Percentiles rank a stretch among this genome's conserved stretches.
These are phyloP conservation scores for Cairneyella variabilis DNA, from an alignment of 495 filamentous ascomycete genomes.

Conservation along the genomic window DNA sequence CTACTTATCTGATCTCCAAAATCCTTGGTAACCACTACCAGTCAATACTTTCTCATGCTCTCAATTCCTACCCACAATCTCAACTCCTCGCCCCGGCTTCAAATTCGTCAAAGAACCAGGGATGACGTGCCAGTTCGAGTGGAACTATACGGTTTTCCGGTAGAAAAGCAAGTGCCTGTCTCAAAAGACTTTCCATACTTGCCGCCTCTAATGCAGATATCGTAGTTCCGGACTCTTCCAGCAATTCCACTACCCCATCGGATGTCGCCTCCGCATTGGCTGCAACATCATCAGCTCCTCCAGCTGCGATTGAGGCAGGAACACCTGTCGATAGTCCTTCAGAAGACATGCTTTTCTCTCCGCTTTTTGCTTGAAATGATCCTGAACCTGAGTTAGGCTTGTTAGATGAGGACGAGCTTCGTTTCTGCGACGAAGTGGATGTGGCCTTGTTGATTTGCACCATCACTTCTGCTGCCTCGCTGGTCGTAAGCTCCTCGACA, in stretches of 20 bases:
- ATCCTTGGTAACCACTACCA: too few relatives aligned
- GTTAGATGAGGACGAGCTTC: background rate
- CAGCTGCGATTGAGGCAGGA: background rate
- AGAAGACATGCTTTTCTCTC: constrained; percentile 12
- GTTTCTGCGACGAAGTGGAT: background rate
- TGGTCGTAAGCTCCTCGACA: constrained; percentile 10
- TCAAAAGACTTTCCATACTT: constrained; percentile 1
- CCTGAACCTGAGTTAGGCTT: constrained; percentile 5
- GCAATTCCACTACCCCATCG: background rate
- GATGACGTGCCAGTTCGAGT: background rate
- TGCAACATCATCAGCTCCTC: background rate
- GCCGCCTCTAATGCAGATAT: constrained; percentile 4
- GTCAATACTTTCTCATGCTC: too few relatives aligned
- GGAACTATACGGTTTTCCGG: constrained; percentile 3
- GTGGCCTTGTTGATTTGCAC: background rate
- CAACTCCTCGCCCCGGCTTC: background rate
- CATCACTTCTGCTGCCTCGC: constrained; percentile 13
- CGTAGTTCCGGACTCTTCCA: constrained; percentile 4
- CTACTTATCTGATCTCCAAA: too few relatives aligned
- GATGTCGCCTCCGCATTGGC: background rate
- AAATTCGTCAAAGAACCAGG: background rate
- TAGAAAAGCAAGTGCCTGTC: constrained; percentile 1
- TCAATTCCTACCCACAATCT: too few relatives aligned
- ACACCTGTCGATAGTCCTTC: constrained; percentile 11
- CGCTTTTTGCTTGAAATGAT: constrained; percentile 7